phyloP scores from a whole-genome alignment of 78 protist species.

The Parvularia atlantis region DNA sequence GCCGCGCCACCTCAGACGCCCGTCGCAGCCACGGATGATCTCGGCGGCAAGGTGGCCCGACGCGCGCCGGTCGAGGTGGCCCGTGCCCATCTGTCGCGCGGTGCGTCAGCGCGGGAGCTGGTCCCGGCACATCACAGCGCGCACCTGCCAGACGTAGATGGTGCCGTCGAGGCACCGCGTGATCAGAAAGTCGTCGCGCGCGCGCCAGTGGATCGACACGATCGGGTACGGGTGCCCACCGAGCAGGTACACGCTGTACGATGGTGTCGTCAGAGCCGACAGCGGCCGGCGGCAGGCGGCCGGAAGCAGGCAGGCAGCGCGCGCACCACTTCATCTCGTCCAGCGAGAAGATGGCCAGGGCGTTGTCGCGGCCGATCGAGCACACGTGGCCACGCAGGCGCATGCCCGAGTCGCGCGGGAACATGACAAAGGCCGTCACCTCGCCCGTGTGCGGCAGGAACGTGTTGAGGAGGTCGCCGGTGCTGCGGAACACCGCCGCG shows the following conservation, averaged over 20 bases:
- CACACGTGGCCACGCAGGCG: background rate
- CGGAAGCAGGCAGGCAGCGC: too few relatives aligned
- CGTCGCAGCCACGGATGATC: conserved; percentile 1
- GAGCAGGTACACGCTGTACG: too few relatives aligned
- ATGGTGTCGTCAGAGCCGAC: too few relatives aligned
- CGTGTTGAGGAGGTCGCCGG: background rate
- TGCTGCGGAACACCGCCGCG: background rate
- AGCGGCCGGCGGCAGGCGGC: too few relatives aligned
- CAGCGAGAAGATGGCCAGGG: conserved; percentile 15
- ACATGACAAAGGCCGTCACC: background rate
- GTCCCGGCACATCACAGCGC: too few relatives aligned
- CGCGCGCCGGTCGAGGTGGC: conserved; percentile 3
- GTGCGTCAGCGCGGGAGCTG: too few relatives aligned
- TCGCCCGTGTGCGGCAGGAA: background rate
- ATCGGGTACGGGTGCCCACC: conserved; percentile 17
- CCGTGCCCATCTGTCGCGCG: conserved; percentile 3
- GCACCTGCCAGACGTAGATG: conserved; percentile 26
- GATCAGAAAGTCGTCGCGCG: background rate
- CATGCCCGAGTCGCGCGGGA: background rate
- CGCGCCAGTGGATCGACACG: background rate
- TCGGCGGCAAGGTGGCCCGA: conserved; percentile 8
- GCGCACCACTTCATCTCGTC: background rate
- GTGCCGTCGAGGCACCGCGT: conserved; percentile 19
- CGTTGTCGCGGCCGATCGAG: background rate
- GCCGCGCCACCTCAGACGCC: too few relatives aligned